phyloP scores from a whole-genome alignment of 1,284 basidiomycete genomes.

The Naganishia sp. region DNA sequence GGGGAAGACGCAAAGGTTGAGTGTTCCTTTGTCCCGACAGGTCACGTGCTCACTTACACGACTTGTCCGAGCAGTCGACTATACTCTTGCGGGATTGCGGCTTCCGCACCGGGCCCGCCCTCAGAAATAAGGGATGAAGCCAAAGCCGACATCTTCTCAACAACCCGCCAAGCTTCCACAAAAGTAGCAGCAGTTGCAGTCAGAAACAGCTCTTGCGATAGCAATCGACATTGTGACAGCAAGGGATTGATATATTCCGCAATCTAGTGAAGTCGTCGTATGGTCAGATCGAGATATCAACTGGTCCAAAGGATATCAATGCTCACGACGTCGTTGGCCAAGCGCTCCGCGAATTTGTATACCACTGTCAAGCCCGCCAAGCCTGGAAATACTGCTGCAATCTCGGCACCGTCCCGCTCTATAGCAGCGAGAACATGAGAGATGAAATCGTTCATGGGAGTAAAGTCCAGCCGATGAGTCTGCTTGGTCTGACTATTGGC shows the following conservation, averaged over 20 bases:
- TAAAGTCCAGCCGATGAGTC: constrained; percentile 67
- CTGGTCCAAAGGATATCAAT: no score
- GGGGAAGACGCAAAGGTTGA: no score
- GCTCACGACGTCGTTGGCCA: constrained; percentile 50
- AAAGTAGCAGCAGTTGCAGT: constrained; percentile 87
- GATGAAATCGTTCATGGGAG: constrained; percentile 92
- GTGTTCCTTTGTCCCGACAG: no score
- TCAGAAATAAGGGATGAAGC: neutral
- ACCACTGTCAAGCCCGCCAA: constrained; percentile 48
- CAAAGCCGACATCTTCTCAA: constrained; percentile 61
- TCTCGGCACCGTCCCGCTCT: constrained; percentile 71
- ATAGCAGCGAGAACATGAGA: constrained; percentile 66
- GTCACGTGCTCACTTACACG: constrained; percentile 35
- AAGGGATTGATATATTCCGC: constrained; percentile 82
- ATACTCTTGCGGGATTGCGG: neutral
- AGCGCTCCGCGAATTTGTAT: constrained; percentile 45
- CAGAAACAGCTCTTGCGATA: constrained; percentile 73
- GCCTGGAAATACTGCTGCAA: constrained; percentile 81
- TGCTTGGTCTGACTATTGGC: constrained; percentile 40
- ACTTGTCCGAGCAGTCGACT: constrained; percentile 53
- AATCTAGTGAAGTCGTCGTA: constrained; percentile 58
- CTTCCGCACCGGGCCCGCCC: constrained; percentile 16
- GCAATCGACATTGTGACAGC: constrained; percentile 71
- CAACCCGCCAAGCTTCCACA: constrained; percentile 81
- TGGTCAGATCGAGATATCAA: neutral